Evolutionary conservation across 2,329 filamentous ascomycete genomes (phyloP).

Genomic region (Elsinoe fawcettii): DNA sequence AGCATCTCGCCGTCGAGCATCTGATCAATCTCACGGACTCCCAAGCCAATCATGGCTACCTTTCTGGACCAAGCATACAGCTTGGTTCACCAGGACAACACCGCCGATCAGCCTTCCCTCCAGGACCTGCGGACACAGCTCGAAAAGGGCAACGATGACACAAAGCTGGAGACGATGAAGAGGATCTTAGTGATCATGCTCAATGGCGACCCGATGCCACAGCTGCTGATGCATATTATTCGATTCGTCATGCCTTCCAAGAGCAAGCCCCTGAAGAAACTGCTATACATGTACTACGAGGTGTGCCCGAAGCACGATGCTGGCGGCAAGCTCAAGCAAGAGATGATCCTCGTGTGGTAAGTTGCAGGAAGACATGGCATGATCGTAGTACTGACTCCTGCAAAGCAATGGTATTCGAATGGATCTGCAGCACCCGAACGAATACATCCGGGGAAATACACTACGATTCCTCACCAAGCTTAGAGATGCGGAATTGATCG

Average conservation of each 20-base stretch:
- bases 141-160: constrained; percentile 35
- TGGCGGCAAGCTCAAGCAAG: constrained; percentile 92
- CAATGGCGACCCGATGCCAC: constrained; percentile 92
- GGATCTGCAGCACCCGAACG: constrained; percentile 93
- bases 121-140: constrained; percentile 72
- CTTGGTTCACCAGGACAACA: constrained; percentile 95
- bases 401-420: constrained; percentile 92
- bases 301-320: constrained; percentile 94
- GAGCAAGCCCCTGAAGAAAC: constrained; percentile 92
- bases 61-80: constrained; percentile 95
- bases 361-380: neutral
- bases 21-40: neutral
- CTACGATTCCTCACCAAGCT: constrained; percentile 95
- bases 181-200: constrained; percentile 94
- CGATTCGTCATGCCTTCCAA: constrained; percentile 99
- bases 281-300: constrained; percentile 98
- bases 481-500: constrained; percentile 88
- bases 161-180: constrained; percentile 58
- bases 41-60: constrained; percentile 65
- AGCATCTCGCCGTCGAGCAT: neutral
- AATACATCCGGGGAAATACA: constrained; percentile 98
- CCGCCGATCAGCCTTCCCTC: constrained; percentile 80
- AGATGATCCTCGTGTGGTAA: constrained; percentile 98
- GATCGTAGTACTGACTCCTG: neutral
- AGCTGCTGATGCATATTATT: constrained; percentile 98